Base-by-base conservation (phyloP, 345 rosid genomes). In the Ceriops zippeliana region DNA sequence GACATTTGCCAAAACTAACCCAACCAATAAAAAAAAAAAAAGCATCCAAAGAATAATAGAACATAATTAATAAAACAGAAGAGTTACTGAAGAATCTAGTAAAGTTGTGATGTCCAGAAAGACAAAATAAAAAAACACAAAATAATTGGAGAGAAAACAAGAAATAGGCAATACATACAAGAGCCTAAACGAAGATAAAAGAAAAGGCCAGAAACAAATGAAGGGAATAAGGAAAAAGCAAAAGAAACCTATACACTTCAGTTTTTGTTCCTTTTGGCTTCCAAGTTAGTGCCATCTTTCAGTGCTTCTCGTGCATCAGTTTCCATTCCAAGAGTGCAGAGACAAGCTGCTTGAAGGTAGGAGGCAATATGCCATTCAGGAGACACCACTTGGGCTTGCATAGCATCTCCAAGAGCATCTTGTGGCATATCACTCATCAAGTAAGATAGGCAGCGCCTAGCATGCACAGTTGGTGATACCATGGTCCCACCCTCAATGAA, bases 401-500 rank as follows among this genome's bases (percentile, higher is more conserved):
- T 87, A 0, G 97, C 96, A 65, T 95, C 98, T 32, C 93, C 90
- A 27, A 91, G 86, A 42, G 97, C 99, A 75, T 87, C 88, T 34
- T 85, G 84, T 59, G 87, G 84, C 96, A 84, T 84, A 58, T 87
- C 90, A 15, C 65, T 85, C 82, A 86, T 86, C 84, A 95, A 69
- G 84, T 88, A 90, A 70, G 89, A 89, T 53, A 95, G 77, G 84
- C 97, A 82, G 54, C 96, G 87, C 58, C 96, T 84, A 0, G 90
- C 96, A 82, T 83, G 85, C 60, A 90, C 90, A 0, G 91, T 90
- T 16, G 91, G 96, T 3, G 93, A 90, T 68, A 86, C 83, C 90
- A 88, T 88, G 28, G 89, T 84, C 62, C 93, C 93, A 17, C 86
- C 87, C 59, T 88, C 90, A 5, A 90, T 86, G 75, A 90, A 88